phyloP scores from a whole-genome alignment of 1,284 basidiomycete species.

The Trametes hirsuta region DNA sequence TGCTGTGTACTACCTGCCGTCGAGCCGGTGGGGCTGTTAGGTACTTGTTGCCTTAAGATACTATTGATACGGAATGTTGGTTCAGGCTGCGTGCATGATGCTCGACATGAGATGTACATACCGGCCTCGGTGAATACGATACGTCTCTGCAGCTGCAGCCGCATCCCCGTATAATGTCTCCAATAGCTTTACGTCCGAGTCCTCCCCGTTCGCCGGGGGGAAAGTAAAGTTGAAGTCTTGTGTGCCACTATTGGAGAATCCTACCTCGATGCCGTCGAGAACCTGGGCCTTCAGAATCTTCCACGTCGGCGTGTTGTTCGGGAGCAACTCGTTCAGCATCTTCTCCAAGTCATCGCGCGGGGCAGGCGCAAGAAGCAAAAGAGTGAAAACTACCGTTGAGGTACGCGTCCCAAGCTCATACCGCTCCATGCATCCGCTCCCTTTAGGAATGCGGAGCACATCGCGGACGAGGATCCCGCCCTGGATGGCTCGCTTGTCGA shows the following conservation, averaged over 20 bases:
- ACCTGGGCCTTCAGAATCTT: neutral
- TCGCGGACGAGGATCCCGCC: constrained; percentile 7
- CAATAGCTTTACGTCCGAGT: neutral
- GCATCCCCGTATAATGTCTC: neutral
- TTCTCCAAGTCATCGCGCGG: neutral
- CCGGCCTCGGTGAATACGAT: neutral
- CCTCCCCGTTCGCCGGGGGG: too few species aligned
- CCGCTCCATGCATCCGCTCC: neutral
- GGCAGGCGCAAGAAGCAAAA: constrained; percentile 10
- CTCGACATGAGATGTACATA: too few species aligned
- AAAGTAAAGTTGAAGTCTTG: neutral
- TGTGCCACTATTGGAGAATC: neutral
- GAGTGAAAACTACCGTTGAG: constrained; percentile 14
- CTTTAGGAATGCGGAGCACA: neutral
- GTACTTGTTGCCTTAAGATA: too few species aligned
- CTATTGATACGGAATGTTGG: too few species aligned
- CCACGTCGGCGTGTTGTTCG: constrained; percentile 2
- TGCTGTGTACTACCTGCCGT: too few species aligned
- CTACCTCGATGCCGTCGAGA: neutral
- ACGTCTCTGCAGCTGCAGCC: neutral
- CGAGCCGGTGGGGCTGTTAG: too few species aligned
- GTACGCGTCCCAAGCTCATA: constrained; percentile 14
- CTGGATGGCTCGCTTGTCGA: constrained; percentile 18
- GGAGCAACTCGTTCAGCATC: neutral
- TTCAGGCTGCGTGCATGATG: too few species aligned